Evolutionary conservation across 2,329 filamentous ascomycete species (phyloP), one percentile per base, ranked within the genome.

Genomic region (Venturia asperata): DNA sequence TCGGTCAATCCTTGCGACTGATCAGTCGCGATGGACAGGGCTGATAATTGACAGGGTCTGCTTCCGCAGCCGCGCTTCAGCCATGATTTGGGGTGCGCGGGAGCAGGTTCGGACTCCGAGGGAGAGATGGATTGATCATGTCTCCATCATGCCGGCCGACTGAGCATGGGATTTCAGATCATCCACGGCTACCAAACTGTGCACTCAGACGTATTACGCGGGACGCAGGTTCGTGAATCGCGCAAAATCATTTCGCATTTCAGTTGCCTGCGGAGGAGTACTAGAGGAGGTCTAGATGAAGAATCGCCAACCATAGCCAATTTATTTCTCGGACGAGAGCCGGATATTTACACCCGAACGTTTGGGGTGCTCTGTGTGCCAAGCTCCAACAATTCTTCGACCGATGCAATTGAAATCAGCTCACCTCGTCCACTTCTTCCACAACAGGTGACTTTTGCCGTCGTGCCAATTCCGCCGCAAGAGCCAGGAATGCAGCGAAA

Each of bases 401-500:
- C 49, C 27, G 15, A 17, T 56, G 49, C 24, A 56, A 13, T 34
- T 34, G 6, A 56, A 24, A 21, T 58, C 15, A 37, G 9, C 9
- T 21, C 30, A 37, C 17, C 6, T 34, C 19, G 11, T 58, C 27
- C 7, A 17, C 24, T 11, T 58, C 27, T 24, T 58, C 13, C 11
- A 37, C 15, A 17, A 24, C 19, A 5, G 1, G 15, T 19, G 30
- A 9, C 7, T 55, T 55, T 34, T 63, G 10, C 42, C 62, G 24
- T 34, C 42, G 17, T 45, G 60, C 63, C 5, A 66, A 42, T 19
- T 34, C 45, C 37, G 68, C 73, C n/a, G 79, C 78, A 17, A 74
- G 70, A 4, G 73, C 70, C 39, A 81, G 75, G 43, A 80, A 76
- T 34, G 74, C 72, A 5, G 79, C 79, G 69, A 80, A 81, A 5